Base-by-base conservation (phyloP, 495 filamentous ascomycete species). In the Copromyces sp. region DNA sequence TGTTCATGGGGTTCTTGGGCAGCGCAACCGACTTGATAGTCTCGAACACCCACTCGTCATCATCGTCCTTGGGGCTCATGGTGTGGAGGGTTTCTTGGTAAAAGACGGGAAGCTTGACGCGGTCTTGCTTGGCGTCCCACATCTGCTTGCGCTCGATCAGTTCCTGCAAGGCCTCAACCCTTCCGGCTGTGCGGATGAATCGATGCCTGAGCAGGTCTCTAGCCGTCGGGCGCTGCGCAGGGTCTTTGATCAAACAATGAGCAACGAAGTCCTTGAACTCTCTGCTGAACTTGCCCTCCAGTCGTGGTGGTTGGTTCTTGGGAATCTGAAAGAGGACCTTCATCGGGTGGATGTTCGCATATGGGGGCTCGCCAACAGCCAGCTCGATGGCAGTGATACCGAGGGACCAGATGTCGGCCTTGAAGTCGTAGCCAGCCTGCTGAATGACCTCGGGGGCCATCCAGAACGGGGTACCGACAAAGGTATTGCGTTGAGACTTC, bases 361-460 rank as follows among this genome's bases (percentile, higher is more conserved):
- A 90, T 1, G 95, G 95, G 5, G 95, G 95, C 77, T 98, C 94
- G 77, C 95, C 95, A 61, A 93, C 89, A 44, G 93, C 92, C 83
- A 99, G 86, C 80, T 99, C 95, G 74, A 98, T 92, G 24, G 95
- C 95, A 0, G 95, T 97, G 76, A 99, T 98, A 8, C 95, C 95
- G 65, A 99, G 83, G 3, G 94, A 98, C 95, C 95, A 99, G 61
- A 99, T 94, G 80, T 99, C 95, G 29, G 95, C 95, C 83, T 97
- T 97, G 84, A 93, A 97, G 81, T 97, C 94, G 75, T 99, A 98
- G 38, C 95, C 95, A 70, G 92, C 89, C 83, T 98, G 95, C 81
- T 98, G 92, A 75, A 99, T 99, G 20, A 99, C 95, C 80, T 99
- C 95, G 9, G 95, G 95, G 5, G 95, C 95, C 95, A 99, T 99